These are phyloP conservation scores for Ramalina intermedia DNA, from an alignment of 495 filamentous ascomycete species.

Conservation along the genomic window DNA sequence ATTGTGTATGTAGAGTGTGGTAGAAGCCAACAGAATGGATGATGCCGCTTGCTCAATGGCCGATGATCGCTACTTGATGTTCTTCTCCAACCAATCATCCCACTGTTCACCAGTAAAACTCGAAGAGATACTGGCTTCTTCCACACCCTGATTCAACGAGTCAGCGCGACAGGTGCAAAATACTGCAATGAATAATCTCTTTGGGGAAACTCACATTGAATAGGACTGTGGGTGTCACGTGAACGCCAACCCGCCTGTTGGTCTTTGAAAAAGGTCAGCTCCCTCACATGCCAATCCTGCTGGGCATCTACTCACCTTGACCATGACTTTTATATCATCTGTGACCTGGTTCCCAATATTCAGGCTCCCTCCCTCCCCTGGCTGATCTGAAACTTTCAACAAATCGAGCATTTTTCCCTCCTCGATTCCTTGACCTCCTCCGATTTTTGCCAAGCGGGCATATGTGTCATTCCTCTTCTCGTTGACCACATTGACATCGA, in stretches of 20 bases:
- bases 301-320: constrained; percentile 41
- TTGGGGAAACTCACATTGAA: constrained; percentile 44
- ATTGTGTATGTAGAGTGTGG: neutral
- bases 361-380: constrained; percentile 43
- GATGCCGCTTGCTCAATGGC: neutral
- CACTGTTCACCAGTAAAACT: constrained; percentile 68
- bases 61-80: constrained; percentile 26
- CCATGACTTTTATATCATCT: constrained; percentile 68
- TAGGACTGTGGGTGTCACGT: constrained; percentile 79
- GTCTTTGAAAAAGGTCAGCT: constrained; percentile 21
- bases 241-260: constrained; percentile 60
- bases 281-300: neutral
- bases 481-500: constrained; percentile 67
- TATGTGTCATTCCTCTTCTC: constrained; percentile 82
- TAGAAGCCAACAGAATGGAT: neutral
- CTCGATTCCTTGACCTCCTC: constrained; percentile 48
- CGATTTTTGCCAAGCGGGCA: constrained; percentile 55
- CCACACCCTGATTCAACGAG: constrained; percentile 41
- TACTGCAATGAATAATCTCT: too few species aligned
- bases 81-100: constrained; percentile 73
- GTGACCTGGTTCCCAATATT: constrained; percentile 69
- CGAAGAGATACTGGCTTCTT: constrained; percentile 62
- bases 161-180: neutral
- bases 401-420: constrained; percentile 48
- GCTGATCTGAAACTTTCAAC: constrained; percentile 48